A percentile compares a stretch with the other conserved stretches of the same genome.
Conservation (phyloP, 2,329 filamentous ascomycete genomes). For the Diaporthe citrichinensis region DNA sequence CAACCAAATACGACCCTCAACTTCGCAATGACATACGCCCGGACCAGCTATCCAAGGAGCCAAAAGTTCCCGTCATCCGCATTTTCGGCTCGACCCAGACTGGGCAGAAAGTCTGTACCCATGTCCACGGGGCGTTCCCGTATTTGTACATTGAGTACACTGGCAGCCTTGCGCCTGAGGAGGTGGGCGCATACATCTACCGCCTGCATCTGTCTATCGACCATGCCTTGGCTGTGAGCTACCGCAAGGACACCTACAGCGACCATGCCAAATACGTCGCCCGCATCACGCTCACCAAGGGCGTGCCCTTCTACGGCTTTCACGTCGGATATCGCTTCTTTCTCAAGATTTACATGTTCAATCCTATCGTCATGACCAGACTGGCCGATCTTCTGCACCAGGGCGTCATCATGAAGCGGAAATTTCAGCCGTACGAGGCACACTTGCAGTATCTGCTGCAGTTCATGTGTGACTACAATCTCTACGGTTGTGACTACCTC, state of each 20-base stretch:
- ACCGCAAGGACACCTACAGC: slow-evolving; percentile 80
- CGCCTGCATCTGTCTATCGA: slow-evolving; percentile 90
- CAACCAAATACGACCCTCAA: slow-evolving; percentile 85
- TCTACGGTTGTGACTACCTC: slow-evolving; percentile 94
- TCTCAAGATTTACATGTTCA: slow-evolving; percentile 95
- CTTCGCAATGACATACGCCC: slow-evolving; percentile 76
- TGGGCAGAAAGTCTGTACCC: slow-evolving; percentile 95
- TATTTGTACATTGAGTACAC: slow-evolving; percentile 94
- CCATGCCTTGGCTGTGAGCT: slow-evolving; percentile 88
- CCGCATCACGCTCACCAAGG: slow-evolving; percentile 92
- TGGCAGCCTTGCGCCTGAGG: slow-evolving; percentile 75
- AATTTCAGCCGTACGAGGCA: slow-evolving; percentile 93
- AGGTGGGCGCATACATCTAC: slow-evolving; percentile 82
- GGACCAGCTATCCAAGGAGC: slow-evolving; percentile 72
- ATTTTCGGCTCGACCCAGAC: slow-evolving; percentile 95
- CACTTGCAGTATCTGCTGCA: slow-evolving; percentile 94
- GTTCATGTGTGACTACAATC: slow-evolving; percentile 98
- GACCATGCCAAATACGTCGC: slow-evolving; percentile 82
- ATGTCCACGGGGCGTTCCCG: slow-evolving; percentile 95
- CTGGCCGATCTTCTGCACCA: slow-evolving; percentile 89
- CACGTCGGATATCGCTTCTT: slow-evolving; percentile 92
- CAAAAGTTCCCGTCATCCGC: slow-evolving; percentile 87
- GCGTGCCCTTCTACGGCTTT: slow-evolving; percentile 95
- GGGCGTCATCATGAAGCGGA: slow-evolving; percentile 85
- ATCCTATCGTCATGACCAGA: slow-evolving; percentile 88